phyloP scores from a whole-genome alignment of 225 moss, liverwort and hornwort genomes.

The Anthoceros angustus region DNA sequence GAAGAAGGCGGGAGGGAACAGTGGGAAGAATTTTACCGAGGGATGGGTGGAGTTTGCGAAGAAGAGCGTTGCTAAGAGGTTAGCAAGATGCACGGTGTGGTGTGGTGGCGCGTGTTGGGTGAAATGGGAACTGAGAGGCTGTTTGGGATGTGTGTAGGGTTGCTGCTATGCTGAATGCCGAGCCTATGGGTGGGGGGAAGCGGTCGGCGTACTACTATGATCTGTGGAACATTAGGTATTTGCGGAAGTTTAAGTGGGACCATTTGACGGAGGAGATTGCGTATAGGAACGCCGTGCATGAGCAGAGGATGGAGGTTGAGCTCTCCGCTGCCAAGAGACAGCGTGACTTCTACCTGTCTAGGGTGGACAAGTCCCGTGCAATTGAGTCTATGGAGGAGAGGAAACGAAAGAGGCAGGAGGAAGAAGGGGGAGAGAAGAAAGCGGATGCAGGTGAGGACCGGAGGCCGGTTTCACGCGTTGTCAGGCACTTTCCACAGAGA shows the following conservation, averaged over 20 bases:
- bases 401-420: constrained; percentile 41
- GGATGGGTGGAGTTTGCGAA: constrained; percentile 99
- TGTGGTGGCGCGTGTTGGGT: not conserved
- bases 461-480: too few relatives aligned
- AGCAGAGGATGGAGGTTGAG: constrained; percentile 83
- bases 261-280: constrained; percentile 90
- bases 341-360: constrained; percentile 84
- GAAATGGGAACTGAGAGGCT: not conserved
- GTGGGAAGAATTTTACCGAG: constrained; percentile 94
- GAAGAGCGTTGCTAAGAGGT: constrained; percentile 73
- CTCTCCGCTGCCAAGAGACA: constrained; percentile 94
- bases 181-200: constrained; percentile 57
- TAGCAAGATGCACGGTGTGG: not conserved
- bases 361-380: constrained; percentile 90
- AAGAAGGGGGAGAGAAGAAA: not conserved
- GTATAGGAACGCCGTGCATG: constrained; percentile 82
- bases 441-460: not conserved
- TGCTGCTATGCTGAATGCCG: constrained; percentile 64
- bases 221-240: constrained; percentile 91
- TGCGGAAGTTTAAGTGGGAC: constrained; percentile 91
- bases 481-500: too few relatives aligned
- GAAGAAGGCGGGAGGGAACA: constrained; percentile 77
- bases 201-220: constrained; percentile 97
- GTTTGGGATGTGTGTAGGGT: constrained; percentile 7
- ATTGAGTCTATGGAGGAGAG: constrained; percentile 91